phyloP scores from a whole-genome alignment of 371 early-diverging fungal species.

The Coemansia sp. region DNA sequence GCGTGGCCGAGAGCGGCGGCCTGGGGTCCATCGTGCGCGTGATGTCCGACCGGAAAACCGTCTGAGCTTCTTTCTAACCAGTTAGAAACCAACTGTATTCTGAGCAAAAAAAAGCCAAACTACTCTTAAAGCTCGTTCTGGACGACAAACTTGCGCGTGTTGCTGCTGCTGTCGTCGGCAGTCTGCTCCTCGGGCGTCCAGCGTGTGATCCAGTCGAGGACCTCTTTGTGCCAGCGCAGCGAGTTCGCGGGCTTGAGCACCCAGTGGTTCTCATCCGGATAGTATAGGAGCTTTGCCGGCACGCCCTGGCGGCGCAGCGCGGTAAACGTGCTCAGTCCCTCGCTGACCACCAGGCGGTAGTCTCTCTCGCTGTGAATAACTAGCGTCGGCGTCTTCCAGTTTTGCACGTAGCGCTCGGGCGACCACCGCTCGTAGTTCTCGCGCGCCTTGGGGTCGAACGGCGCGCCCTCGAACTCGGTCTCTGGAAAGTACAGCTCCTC shows the following conservation, averaged over 20 bases:
- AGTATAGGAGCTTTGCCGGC: slow-evolving; percentile 68
- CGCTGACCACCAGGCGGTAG: slow-evolving; percentile 65
- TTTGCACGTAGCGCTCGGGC: slow-evolving; percentile 34
- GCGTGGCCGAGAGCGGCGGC: slow-evolving; percentile 81
- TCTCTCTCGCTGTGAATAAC: slow-evolving; percentile 72
- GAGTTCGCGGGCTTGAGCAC: slow-evolving; percentile 72
- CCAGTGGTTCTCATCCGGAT: slow-evolving; percentile 77
- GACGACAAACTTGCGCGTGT: neutral
- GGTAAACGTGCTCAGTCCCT: slow-evolving; percentile 75
- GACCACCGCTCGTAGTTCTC: slow-evolving; percentile 49
- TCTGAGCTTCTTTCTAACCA: slow-evolving; percentile 41
- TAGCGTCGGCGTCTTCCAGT: slow-evolving; percentile 77
- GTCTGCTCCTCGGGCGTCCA: slow-evolving; percentile 22
- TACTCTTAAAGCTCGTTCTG: neutral
- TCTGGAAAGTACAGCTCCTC: slow-evolving; percentile 83
- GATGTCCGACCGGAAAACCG: slow-evolving; percentile 80
- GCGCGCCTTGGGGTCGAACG: slow-evolving; percentile 59
- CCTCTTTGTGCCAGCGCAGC: slow-evolving; percentile 71
- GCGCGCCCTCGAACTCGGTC: slow-evolving; percentile 52
- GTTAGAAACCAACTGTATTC: too few species aligned
- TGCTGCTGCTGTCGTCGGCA: too few species aligned
- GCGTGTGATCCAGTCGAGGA: slow-evolving; percentile 60
- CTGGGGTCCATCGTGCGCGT: slow-evolving; percentile 86
- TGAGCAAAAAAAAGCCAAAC: too few species aligned
- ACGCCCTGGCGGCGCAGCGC: slow-evolving; percentile 73